Base-by-base conservation (phyloP, 2,329 filamentous ascomycete genomes). In the Aspergillus viridinutans region DNA sequence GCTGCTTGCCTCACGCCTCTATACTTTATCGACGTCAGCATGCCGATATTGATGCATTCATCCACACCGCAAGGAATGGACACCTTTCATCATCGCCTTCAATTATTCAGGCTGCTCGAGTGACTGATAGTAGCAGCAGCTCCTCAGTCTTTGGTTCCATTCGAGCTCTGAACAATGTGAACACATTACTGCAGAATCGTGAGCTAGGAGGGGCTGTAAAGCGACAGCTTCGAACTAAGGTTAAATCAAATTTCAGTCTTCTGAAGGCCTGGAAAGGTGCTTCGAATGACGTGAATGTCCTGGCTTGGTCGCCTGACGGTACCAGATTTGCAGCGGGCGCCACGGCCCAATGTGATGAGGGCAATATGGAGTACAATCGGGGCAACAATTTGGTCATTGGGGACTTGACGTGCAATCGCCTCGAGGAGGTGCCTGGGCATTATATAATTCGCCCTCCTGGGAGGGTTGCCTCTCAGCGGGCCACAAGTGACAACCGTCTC, bases 281-380 rank as follows among this genome's bases (percentile, higher is more conserved):
- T 0, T 86, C 83, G 0, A 80, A 81, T 25, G 85, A 86, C 66
- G 78, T 86, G 1, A 76, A 81, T 35, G 76, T 77, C 9, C 69
- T 85, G 3, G 78, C 82, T 14, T 87, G 84, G 84, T 78, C 80
- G 2, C 75, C 78, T 2, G 75, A 83, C 66, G 80, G 83, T 2
- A 75, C 76, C 2, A 72, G 64, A 3, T 87, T 86, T 63, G 83
- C 80, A 28, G 82, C 80, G 9, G 84, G 83, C 1, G 81, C 83
- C 4, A 80, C 83, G 5, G 80, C 83, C 29, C 78, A 83, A 4
- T 78, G 78, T 3, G 83, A 86, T 61, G 67, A 74, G 3, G 72
- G 78, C 49, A 82, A 79, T n/a, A 82, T 84, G 78, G 79, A 83
- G 43, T 87, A 87, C 64, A 87, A 87, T 57, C 73, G 80, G 42